Evolutionary conservation across 148 eudicot species (phyloP).

Genomic region (Polygonum maritimum): DNA sequence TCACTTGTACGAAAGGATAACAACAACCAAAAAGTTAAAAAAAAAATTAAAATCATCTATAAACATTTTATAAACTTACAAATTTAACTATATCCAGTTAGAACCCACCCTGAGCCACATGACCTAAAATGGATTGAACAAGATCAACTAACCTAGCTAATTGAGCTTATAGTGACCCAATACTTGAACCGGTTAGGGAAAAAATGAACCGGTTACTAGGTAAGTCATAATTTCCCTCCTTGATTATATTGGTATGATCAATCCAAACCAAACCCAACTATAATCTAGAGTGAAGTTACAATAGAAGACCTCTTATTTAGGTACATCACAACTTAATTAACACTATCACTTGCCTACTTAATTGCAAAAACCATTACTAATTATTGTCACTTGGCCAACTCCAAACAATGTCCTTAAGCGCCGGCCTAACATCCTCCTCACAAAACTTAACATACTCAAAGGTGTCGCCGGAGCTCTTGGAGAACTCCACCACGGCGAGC

Average conservation of each 20-base stretch:
- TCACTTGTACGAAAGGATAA: background rate
- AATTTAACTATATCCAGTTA: background rate
- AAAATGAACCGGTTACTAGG: background rate
- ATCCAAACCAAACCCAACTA: background rate
- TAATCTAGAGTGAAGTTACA: background rate
- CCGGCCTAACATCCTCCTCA: constrained; percentile 71
- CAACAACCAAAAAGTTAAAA: background rate
- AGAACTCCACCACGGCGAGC: constrained; percentile 74
- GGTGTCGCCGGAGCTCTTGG: constrained; percentile 76
- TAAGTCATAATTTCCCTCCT: no score
- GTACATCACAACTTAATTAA: background rate
- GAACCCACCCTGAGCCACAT: background rate
- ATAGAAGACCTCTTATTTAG: background rate
- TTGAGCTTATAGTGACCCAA: background rate
- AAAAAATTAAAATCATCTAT: background rate
- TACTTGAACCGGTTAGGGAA: background rate
- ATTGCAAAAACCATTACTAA: background rate
- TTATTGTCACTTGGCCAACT: constrained; percentile 74
- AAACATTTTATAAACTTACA: background rate
- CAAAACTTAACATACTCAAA: constrained; percentile 73
- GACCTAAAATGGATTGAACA: background rate
- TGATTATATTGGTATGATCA: background rate
- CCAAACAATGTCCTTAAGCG: constrained; percentile 81
- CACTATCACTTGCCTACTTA: background rate
- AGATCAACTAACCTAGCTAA: background rate